phyloP scores from a whole-genome alignment of 805 yeast species.

The Phaffomyces antillensis region DNA sequence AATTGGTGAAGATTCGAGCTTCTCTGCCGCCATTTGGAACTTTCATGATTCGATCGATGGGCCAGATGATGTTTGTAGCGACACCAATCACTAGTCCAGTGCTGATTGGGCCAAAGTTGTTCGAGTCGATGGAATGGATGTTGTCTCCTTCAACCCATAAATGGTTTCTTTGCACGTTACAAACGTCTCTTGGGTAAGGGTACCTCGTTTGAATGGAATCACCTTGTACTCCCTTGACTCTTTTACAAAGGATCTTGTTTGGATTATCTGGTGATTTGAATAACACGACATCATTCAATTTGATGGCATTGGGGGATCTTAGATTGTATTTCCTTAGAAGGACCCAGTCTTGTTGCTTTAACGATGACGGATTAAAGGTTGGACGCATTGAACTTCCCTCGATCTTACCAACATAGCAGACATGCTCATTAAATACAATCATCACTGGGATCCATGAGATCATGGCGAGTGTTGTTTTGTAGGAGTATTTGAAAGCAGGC shows the following conservation, averaged over 20 bases:
- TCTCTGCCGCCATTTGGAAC: conserved; percentile 51
- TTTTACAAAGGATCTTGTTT: conserved; percentile 63
- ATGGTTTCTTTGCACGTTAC: conserved; percentile 69
- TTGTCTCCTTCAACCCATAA: conserved; percentile 96
- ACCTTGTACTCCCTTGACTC: conserved; percentile 72
- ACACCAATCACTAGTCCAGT: conserved; percentile 75
- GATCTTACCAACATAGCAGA: conserved; percentile 64
- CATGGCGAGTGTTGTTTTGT: conserved; percentile 28
- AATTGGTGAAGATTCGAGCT: conserved; percentile 26
- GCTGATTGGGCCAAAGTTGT: conserved; percentile 83
- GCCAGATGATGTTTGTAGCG: conserved; percentile 66
- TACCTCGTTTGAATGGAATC: conserved; percentile 56
- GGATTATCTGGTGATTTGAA: conserved; percentile 81
- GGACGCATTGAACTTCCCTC: conserved; percentile 88
- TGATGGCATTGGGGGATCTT: conserved; percentile 37
- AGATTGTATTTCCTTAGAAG: conserved; percentile 60
- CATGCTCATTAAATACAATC: conserved; percentile 60
- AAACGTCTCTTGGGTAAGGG: conserved; percentile 58
- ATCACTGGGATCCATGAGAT: conserved; percentile 77
- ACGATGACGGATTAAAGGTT: conserved; percentile 64
- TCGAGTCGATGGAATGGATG: conserved; percentile 75
- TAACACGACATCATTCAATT: conserved; percentile 66
- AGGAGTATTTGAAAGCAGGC: conserved; percentile 22
- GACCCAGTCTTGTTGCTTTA: conserved; percentile 49
- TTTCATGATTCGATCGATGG: conserved; percentile 46